Base-by-base conservation (phyloP, 2,329 filamentous ascomycete species). In the Neurospora sp. region DNA sequence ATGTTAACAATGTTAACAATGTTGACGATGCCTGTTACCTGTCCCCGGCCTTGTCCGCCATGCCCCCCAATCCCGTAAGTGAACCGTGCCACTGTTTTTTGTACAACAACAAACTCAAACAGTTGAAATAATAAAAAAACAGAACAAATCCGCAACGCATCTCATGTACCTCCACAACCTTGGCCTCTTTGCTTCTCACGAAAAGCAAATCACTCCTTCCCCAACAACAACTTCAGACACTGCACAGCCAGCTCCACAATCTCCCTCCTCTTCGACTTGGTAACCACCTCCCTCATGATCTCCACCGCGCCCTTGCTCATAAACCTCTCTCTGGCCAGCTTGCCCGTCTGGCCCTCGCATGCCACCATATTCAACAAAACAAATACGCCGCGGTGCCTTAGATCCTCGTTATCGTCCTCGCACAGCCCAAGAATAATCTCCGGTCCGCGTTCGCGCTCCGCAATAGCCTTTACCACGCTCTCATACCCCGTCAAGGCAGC, bases 401-500 rank as follows among this genome's bases (percentile, higher is more conserved):
- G 77, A 70, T 90, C 88, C 75, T 91, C 90, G 69, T 85, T 85
- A 6, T 91, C 87, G 73, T 97, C 93, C 17, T 84, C 82, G 76
- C 93, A 97, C 77, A 98, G 81, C 0, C 85, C 88, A n/a, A 99
- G 80, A n/a, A 98, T 76, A n/a, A 93, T 87, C 72, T 89, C 85
- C 4, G 96, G 84, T 0, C 93, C 93, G 15, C 91, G 85, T 5
- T 92, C 88, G 42, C 91, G 85, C 71, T 88, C 86, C 43, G 97
- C 76, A 3, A 98, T 85, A 4, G 87, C 90, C 2, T 87, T 84
- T 1, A 95, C 90, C 0, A 92, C 91, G 1, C 86, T 85, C 75
- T 96, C 92, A 78, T 90, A 93, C 38, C 89, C 88, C 0, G 93
- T 93, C 33, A 99, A 81, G 80, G 92, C 92, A 0, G 95, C 96